Conservation (phyloP, 208 protist species). For the Crithidia bombi region DNA sequence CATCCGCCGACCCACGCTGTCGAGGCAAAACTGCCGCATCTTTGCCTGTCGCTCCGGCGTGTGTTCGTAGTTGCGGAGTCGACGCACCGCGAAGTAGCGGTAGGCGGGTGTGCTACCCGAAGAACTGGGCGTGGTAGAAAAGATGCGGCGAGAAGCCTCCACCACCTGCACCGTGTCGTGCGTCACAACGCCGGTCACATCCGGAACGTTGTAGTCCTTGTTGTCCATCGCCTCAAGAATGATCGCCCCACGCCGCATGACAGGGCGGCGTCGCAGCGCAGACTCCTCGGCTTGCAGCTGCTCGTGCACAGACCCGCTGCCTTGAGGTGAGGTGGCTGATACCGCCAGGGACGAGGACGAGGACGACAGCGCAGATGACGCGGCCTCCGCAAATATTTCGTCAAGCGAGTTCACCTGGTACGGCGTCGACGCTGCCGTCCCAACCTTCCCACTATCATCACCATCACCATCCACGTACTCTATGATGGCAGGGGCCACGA, state of each 20-base stretch:
- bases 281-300: constrained; percentile 40
- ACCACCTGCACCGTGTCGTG: constrained; percentile 70
- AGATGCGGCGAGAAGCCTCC: constrained; percentile 55
- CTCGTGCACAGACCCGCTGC: constrained; percentile 25
- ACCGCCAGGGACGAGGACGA: too few species aligned
- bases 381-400: constrained; percentile 8
- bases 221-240: constrained; percentile 87
- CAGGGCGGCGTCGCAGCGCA: constrained; percentile 20
- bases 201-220: constrained; percentile 55
- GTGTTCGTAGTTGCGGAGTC: constrained; percentile 43
- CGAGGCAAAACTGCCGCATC: constrained; percentile 31
- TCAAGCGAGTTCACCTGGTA: constrained; percentile 20
- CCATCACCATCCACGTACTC: constrained; percentile 36
- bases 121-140: constrained; percentile 37
- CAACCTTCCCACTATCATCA: too few species aligned
- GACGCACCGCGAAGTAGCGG: constrained; percentile 66
- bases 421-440: background rate
- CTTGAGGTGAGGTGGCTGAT: background rate
- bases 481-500: constrained; percentile 65
- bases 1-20: constrained; percentile 41
- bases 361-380: background rate
- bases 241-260: constrained; percentile 52
- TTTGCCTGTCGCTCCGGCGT: constrained; percentile 31
- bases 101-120: constrained; percentile 46
- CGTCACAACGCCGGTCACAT: constrained; percentile 55